Evolutionary conservation across 768 basidiomycete species (phyloP).

Genomic region (Kwoniella sp.): DNA sequence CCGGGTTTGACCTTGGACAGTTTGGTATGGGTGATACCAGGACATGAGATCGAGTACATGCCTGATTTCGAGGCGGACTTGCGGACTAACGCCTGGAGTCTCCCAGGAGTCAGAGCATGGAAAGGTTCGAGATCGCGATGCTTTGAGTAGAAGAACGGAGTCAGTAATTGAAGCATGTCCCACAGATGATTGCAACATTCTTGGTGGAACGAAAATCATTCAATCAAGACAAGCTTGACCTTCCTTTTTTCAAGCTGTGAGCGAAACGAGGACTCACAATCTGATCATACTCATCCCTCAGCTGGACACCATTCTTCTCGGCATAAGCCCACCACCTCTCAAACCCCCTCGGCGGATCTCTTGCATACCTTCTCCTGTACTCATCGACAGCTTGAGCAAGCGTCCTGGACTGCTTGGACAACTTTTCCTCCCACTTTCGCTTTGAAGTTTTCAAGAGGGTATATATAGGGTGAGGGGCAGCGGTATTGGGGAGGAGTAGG

Average conservation of each 20-base stretch:
- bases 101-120: slow-evolving; percentile 35
- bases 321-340: slow-evolving; percentile 48
- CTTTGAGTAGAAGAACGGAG: slow-evolving; percentile 20
- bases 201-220: no score
- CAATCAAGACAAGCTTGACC: no score
- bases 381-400: slow-evolving; percentile 47
- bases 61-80: slow-evolving; percentile 33
- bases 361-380: slow-evolving; percentile 47
- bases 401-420: slow-evolving; percentile 35
- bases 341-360: slow-evolving; percentile 49
- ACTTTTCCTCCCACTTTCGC: slow-evolving; percentile 40
- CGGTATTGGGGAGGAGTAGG: slow-evolving; percentile 33
- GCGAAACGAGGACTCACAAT: slow-evolving; percentile 52
- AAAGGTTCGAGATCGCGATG: slow-evolving; percentile 49
- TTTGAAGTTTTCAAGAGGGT: slow-evolving; percentile 41
- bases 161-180: slow-evolving; percentile 1
- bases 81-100: slow-evolving; percentile 31
- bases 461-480: slow-evolving; percentile 48
- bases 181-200: no score
- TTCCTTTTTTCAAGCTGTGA: not conserved
- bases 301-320: slow-evolving; percentile 34
- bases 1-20: slow-evolving; percentile 1
- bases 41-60: slow-evolving; percentile 48
- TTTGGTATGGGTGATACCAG: slow-evolving; percentile 17
- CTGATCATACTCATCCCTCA: slow-evolving; percentile 55